A percentile compares a stretch with the other conserved stretches of the same genome.
phyloP scores from a whole-genome alignment of 306 rosid species.

The Cajanus cajan region DNA sequence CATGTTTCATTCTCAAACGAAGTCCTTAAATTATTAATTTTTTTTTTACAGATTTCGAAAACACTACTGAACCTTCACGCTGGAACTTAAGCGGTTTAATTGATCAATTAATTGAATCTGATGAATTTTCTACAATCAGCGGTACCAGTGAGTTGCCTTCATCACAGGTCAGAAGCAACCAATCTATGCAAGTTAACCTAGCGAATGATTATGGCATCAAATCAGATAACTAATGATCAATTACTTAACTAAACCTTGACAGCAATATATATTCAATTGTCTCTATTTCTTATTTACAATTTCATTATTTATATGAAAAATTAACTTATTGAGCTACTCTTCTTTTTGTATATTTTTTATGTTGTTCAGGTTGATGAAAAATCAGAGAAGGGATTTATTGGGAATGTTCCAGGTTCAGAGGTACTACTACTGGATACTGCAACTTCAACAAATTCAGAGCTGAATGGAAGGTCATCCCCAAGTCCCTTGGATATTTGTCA shows the following conservation, averaged over 20 bases:
- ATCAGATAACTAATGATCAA: neutral
- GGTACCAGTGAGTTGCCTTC: neutral
- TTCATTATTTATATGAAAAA: neutral
- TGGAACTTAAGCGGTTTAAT: no score
- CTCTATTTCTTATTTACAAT: neutral
- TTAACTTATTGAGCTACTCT: neutral
- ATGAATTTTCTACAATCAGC: neutral
- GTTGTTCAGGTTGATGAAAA: neutral
- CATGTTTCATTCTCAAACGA: neutral
- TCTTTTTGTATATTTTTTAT: neutral
- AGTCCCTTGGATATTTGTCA: neutral
- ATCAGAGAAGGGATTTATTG: neutral
- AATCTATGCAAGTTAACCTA: neutral
- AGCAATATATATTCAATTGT: neutral
- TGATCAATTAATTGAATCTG: neutral
- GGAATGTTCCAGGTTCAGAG: neutral
- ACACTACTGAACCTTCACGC: no score
- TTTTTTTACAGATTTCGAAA: neutral
- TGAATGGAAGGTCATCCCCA: neutral
- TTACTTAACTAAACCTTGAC: neutral
- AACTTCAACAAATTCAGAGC: neutral
- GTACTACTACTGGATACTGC: neutral
- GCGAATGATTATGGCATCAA: neutral
- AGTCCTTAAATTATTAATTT: neutral
- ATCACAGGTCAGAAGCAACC: neutral